Base-by-base conservation (phyloP, 2,329 filamentous ascomycete genomes). In the Xylaria polymorpha region DNA sequence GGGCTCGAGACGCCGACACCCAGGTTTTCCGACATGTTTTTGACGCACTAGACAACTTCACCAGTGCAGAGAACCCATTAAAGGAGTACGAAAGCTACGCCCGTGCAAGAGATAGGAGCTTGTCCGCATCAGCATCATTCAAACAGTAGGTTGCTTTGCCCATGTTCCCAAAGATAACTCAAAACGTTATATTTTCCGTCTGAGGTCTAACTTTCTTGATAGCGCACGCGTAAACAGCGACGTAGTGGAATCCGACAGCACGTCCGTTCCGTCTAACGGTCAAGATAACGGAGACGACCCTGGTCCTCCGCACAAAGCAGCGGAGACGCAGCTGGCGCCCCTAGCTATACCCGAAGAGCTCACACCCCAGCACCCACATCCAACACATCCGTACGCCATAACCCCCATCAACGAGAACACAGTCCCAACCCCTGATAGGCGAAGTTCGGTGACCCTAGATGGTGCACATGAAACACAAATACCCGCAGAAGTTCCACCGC, bases 21-120 rank as follows among this genome's bases (percentile, higher is more conserved):
- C 88, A 94, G 61, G 95, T 98, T 2, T 98, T 98, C 77, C 92
- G 91, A 18, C 93, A 97, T 78, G 94, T 99, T 1, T 94, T 97
- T 72, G 91, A 97, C 74, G 94, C 96, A 0, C 84, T 99, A 10
- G 90, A 97, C 68, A 90, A 86, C 74, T 93, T 91, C 77, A 87
- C 85, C 1, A 83, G 85, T 50, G 83, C 87, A 0, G 84, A 85
- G 57, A 87, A 90, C 74, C 84, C 85, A 1, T 82, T 85, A 66
- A 88, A 89, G 74, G 87, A 91, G 75, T 91, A 88, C 72, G 87
- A 86, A 62, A 83, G 83, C 48, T 91, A 90, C 74, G 82, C 82
- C 59, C 78, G 82, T 35, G 86, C 85, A 35, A 81, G 86, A n/a
- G 81, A 83, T 56, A 82, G 83, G 69, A 87, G 85, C 73, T 75